Conservation (phyloP, 2,329 filamentous ascomycete species). For the Ophiostoma sp. region DNA sequence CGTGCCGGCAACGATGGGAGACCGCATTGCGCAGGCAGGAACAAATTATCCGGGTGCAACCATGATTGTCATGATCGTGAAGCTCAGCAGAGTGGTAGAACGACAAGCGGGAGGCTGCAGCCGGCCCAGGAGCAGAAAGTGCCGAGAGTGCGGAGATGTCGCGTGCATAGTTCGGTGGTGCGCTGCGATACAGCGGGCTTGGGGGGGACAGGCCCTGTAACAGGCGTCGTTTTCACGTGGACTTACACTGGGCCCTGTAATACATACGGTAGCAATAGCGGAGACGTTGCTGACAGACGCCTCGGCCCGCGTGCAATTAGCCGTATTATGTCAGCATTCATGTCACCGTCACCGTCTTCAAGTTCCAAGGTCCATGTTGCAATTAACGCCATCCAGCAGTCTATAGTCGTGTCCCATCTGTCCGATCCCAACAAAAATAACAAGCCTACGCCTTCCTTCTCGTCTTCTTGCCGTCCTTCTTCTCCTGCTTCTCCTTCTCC, state of each 20-base stretch:
- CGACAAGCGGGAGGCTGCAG: background rate
- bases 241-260: background rate
- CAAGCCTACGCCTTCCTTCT: conserved; percentile 14
- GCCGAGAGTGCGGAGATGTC: background rate
- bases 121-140: background rate
- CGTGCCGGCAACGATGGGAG: background rate
- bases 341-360: background rate
- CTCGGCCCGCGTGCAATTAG: conserved; percentile 6
- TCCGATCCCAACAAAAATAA: background rate
- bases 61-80: background rate
- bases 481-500: conserved; percentile 25
- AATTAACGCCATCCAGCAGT: background rate
- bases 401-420: background rate
- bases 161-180: conserved; percentile 1
- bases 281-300: background rate
- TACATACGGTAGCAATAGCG: background rate
- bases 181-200: background rate
- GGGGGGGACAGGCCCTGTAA: background rate
- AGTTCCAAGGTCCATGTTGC: background rate
- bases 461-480: conserved; percentile 27
- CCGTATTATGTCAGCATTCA: background rate
- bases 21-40: background rate
- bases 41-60: background rate
- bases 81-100: background rate
- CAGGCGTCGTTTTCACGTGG: conserved; percentile 5